Conservation (phyloP, 192 early-diverging fungal genomes). For the Backusella macrospora region DNA sequence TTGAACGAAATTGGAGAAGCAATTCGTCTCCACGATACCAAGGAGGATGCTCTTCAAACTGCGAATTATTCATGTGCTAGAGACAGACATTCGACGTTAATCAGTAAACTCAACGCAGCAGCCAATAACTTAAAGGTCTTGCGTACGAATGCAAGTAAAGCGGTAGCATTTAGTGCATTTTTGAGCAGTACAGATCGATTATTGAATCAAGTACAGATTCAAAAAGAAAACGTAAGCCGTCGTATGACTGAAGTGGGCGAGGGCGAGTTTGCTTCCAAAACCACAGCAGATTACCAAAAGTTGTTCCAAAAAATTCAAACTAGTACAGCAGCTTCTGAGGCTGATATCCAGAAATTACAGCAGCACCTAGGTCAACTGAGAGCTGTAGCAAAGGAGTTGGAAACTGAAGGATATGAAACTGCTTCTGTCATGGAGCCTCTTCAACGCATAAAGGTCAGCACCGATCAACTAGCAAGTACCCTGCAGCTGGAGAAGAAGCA, state of each 20-base stretch:
- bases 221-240: background rate
- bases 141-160: slow-evolving; percentile 20
- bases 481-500: slow-evolving; percentile 31
- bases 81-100: slow-evolving; percentile 16
- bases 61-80: slow-evolving; percentile 34
- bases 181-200: background rate
- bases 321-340: background rate
- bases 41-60: slow-evolving; percentile 30
- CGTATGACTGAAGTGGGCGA: slow-evolving; percentile 5
- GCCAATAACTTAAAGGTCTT: background rate
- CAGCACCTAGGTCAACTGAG: background rate
- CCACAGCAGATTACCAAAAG: background rate
- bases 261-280: background rate
- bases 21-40: background rate
- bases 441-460: background rate
- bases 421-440: slow-evolving; percentile 12
- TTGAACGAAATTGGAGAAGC: background rate
- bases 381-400: background rate
- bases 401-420: slow-evolving; percentile 3
- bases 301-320: background rate
- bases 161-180: slow-evolving; percentile 22
- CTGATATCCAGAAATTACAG: background rate
- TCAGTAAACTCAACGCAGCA: slow-evolving; percentile 4
- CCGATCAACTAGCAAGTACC: slow-evolving; percentile 8
- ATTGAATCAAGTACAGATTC: background rate